Evolutionary conservation across 1,284 basidiomycete genomes (phyloP).

Genomic region (Microbotryum saponariae): DNA sequence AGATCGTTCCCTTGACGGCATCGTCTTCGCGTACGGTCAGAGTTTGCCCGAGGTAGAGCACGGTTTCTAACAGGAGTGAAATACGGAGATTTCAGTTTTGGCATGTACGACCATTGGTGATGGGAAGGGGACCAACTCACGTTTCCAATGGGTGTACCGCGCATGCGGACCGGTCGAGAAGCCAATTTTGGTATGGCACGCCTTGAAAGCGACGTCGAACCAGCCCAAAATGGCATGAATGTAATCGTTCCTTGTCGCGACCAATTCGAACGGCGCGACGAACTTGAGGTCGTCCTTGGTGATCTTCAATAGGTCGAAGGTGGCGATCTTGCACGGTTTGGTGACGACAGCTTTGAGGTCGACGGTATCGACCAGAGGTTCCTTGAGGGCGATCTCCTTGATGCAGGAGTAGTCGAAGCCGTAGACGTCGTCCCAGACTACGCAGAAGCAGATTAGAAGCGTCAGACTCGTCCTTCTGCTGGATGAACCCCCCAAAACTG

Average conservation of each 20-base stretch:
- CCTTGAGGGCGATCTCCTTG: slow-evolving; percentile 94
- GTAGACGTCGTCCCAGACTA: slow-evolving; percentile 99
- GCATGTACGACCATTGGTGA: not conserved
- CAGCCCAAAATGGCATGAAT: slow-evolving; percentile 99
- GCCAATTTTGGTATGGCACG: slow-evolving; percentile 90
- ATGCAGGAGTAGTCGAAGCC: slow-evolving; percentile 99
- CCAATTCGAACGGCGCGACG: slow-evolving; percentile 68
- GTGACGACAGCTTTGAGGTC: slow-evolving; percentile 87
- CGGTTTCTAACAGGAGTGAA: slow-evolving; percentile 56
- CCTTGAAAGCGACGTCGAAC: slow-evolving; percentile 96
- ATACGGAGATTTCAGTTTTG: not conserved
- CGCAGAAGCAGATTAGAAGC: not conserved
- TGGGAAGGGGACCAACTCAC: slow-evolving; percentile 6
- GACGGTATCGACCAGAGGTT: slow-evolving; percentile 96
- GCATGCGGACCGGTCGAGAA: slow-evolving; percentile 95
- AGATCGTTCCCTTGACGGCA: slow-evolving; percentile 59
- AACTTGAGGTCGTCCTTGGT: slow-evolving; percentile 95
- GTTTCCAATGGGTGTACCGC: slow-evolving; percentile 83
- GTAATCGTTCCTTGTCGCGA: slow-evolving; percentile 84
- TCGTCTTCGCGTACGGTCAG: slow-evolving; percentile 56
- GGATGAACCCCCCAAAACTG: slow-evolving; percentile 39
- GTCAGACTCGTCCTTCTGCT: not conserved
- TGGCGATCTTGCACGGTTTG: slow-evolving; percentile 79
- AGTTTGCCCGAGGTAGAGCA: slow-evolving; percentile 84
- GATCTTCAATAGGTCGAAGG: slow-evolving; percentile 82